A percentile compares a stretch with the other conserved stretches of the same genome.
Conservation (phyloP, 345 rosid genomes). For the Moricandia moricandioides region DNA sequence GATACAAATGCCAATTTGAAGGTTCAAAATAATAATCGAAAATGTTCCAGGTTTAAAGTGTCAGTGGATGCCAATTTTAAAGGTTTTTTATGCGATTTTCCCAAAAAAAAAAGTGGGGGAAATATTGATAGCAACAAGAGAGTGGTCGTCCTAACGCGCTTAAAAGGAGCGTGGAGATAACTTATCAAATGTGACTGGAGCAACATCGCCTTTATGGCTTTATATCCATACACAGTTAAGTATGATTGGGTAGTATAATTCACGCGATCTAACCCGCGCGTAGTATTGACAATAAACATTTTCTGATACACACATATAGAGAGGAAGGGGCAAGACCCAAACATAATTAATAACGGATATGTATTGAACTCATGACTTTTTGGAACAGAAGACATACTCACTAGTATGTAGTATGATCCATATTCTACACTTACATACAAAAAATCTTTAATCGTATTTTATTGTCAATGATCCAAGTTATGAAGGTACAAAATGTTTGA, state of each 20-base stretch:
- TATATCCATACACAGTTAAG: neutral
- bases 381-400: conserved; percentile 9
- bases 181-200: conserved; percentile 21
- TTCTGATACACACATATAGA: conserved; percentile 15
- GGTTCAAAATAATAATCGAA: no score
- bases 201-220: neutral
- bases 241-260: neutral
- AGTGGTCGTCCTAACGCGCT: conserved; percentile 13
- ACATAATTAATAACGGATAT: conserved; percentile 10
- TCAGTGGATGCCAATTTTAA: no score
- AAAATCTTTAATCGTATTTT: neutral
- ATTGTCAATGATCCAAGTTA: neutral
- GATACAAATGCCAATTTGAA: no score
- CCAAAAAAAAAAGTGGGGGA: no score
- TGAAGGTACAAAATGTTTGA: neutral
- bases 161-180: neutral
- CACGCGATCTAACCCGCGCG: neutral
- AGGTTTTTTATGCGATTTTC: no score
- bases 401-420: neutral
- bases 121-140: conserved; percentile 23
- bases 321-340: neutral
- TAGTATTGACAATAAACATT: neutral
- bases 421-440: conserved; percentile 1
- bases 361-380: conserved; percentile 14
- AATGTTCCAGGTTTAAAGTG: no score